A percentile compares a stretch with the other conserved stretches of the same genome.
These are phyloP conservation scores for Amaranthus cruentus DNA, from an alignment of 148 eudicot species.

Conservation along the genomic window DNA sequence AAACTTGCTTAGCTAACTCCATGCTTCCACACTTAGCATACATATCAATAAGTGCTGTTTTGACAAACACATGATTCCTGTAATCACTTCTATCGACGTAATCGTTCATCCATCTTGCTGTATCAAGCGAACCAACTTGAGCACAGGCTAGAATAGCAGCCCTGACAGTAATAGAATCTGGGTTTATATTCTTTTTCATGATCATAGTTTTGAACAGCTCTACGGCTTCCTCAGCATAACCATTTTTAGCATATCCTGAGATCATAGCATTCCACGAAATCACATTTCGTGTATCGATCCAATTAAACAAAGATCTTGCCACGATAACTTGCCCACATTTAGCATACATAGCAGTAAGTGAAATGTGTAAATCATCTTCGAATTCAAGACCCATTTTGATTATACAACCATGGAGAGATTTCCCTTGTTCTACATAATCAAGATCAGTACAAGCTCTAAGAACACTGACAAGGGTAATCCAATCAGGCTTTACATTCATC, in stretches of 20 bases:
- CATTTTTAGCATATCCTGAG: conserved; percentile 65
- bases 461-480: conserved; percentile 61
- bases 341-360: conserved; percentile 60
- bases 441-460: conserved; percentile 60
- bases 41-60: conserved; percentile 58
- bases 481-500: conserved; percentile 43
- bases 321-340: conserved; percentile 52
- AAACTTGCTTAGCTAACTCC: conserved; percentile 52
- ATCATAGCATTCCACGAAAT: conserved; percentile 70
- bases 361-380: conserved; percentile 56
- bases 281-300: conserved; percentile 35
- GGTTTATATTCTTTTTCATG: conserved; percentile 30
- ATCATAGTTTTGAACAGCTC: conserved; percentile 43
- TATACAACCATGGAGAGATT: conserved; percentile 48
- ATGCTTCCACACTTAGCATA: conserved; percentile 67
- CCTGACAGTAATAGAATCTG: conserved; percentile 49
- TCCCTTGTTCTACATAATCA: conserved; percentile 56
- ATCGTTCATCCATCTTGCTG: conserved; percentile 47
- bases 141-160: conserved; percentile 55
- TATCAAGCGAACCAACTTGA: conserved; percentile 50
- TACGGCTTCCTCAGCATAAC: conserved; percentile 51
- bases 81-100: conserved; percentile 29
- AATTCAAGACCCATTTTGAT: conserved; percentile 51
- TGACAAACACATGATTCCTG: conserved; percentile 35
- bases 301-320: conserved; percentile 52